A percentile compares a stretch with the other conserved stretches of the same genome.
phyloP scores from a whole-genome alignment of 1,139 yeast genomes.

The Hemisphaericaspora lyxosophila region DNA sequence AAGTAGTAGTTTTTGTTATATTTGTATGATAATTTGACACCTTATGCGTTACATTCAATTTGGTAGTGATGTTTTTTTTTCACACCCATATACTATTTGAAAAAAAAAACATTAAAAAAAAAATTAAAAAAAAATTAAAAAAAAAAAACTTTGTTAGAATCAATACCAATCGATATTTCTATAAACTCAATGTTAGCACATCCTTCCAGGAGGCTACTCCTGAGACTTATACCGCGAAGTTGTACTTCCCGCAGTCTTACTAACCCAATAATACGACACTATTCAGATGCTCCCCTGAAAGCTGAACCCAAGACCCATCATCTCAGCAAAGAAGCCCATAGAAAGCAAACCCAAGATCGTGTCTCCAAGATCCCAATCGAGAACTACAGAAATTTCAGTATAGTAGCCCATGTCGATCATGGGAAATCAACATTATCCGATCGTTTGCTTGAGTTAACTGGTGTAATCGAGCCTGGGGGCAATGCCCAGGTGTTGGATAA shows the following conservation, averaged over 20 bases:
- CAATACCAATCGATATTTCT: neutral
- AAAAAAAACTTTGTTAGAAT: too few relatives aligned
- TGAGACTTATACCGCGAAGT: neutral
- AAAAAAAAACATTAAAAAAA: too few relatives aligned
- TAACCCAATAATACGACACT: neutral
- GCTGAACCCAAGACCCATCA: slow-evolving; percentile 1
- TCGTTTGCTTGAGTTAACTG: slow-evolving; percentile 80
- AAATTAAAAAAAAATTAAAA: too few relatives aligned
- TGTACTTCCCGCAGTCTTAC: neutral
- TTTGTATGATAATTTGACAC: too few relatives aligned
- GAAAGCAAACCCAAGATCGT: slow-evolving; percentile 47
- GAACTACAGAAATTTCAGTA: slow-evolving; percentile 85
- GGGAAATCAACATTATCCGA: slow-evolving; percentile 94
- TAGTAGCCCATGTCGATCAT: slow-evolving; percentile 97
- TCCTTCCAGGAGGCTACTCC: neutral
- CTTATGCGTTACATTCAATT: neutral
- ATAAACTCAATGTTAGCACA: neutral
- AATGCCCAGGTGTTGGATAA: slow-evolving; percentile 87
- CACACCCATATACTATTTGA: too few relatives aligned
- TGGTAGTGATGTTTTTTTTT: too few relatives aligned
- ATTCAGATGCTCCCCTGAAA: neutral
- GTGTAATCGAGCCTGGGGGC: slow-evolving; percentile 77
- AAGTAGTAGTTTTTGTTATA: too few relatives aligned
- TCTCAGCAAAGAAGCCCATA: slow-evolving; percentile 33
- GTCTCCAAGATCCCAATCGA: slow-evolving; percentile 74